Percentiles rank a stretch among this genome's conserved stretches.
Evolutionary conservation across 2,329 filamentous ascomycete genomes (phyloP).

Genomic region (Aspergillus hiratsukae): DNA sequence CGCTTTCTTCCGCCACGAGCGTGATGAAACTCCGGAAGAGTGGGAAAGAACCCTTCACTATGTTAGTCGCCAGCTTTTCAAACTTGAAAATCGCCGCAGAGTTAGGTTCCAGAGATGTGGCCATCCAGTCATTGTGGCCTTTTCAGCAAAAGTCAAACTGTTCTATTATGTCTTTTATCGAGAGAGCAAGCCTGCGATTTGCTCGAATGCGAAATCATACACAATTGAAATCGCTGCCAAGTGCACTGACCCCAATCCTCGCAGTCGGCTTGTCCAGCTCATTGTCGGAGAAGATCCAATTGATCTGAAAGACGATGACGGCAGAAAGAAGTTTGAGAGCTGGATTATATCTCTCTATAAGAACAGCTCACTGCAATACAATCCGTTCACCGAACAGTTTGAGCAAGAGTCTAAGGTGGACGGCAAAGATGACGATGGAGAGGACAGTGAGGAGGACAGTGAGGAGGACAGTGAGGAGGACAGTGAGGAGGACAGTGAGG

Average conservation of each 20-base stretch:
- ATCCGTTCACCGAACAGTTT: constrained; percentile 7
- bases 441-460: not conserved
- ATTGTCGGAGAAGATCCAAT: constrained; percentile 8
- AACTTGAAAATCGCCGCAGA: not conserved
- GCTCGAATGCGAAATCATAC: not conserved
- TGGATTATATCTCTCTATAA: constrained; percentile 9
- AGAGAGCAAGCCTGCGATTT: not conserved
- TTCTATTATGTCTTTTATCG: constrained; percentile 14
- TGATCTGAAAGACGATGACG: constrained; percentile 5
- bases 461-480: not conserved
- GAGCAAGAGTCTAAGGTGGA: not conserved
- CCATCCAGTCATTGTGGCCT: constrained; percentile 11
- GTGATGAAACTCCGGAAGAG: constrained; percentile 10
- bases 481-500: not conserved
- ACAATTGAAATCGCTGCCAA: constrained; percentile 3
- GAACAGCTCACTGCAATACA: not conserved
- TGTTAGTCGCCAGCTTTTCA: constrained; percentile 3
- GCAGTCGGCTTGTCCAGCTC: constrained; percentile 10
- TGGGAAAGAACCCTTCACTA: constrained; percentile 10
- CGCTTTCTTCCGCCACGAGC: constrained; percentile 6
- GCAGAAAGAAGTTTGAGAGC: constrained; percentile 6
- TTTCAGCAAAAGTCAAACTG: constrained; percentile 8
- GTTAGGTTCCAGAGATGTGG: not conserved
- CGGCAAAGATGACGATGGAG: not conserved
- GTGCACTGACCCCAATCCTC: constrained; percentile 9